phyloP scores from a whole-genome alignment of 2,329 filamentous ascomycete species.

The Corniculantispora saksenae region DNA sequence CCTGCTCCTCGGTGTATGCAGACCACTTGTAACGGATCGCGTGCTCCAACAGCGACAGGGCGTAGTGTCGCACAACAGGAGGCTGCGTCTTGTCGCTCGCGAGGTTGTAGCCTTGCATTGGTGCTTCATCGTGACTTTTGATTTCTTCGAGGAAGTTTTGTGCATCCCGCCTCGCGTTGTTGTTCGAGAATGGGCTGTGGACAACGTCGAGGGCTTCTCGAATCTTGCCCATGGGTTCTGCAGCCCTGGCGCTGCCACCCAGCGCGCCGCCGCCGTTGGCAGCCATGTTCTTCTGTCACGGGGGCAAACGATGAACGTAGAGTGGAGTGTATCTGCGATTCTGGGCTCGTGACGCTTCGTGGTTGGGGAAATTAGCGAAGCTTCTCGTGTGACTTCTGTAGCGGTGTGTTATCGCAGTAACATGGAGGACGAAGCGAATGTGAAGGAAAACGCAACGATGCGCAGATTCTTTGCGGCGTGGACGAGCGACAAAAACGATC shows the following conservation, averaged over 20 bases:
- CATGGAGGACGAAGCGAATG: slow-evolving; percentile 16
- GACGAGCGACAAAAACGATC: neutral
- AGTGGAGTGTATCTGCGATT: neutral
- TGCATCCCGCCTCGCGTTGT: slow-evolving; percentile 79
- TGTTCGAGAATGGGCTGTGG: slow-evolving; percentile 78
- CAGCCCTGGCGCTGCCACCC: slow-evolving; percentile 38
- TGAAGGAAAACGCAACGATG: slow-evolving; percentile 6
- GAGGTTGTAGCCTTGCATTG: slow-evolving; percentile 80
- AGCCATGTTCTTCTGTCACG: slow-evolving; percentile 32
- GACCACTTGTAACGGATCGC: slow-evolving; percentile 84
- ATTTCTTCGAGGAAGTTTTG: slow-evolving; percentile 83
- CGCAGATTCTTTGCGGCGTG: neutral
- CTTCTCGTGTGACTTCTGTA: slow-evolving; percentile 9
- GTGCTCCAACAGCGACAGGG: slow-evolving; percentile 87
- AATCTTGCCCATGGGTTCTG: slow-evolving; percentile 64
- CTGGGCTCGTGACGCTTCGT: slow-evolving; percentile 7
- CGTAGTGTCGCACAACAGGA: slow-evolving; percentile 87
- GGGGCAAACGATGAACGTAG: slow-evolving; percentile 12
- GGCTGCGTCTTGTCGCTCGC: slow-evolving; percentile 75
- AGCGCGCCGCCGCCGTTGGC: slow-evolving; percentile 38
- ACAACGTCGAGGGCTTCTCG: slow-evolving; percentile 84
- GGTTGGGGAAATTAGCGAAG: slow-evolving; percentile 3
- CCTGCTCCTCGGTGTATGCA: slow-evolving; percentile 69
- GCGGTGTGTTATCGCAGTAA: slow-evolving; percentile 17
- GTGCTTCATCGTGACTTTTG: slow-evolving; percentile 77